A percentile compares a stretch with the other conserved stretches of the same genome.
phyloP scores from a whole-genome alignment of 169 alveolate genomes.

The Cyclospora cayetanensis region DNA sequence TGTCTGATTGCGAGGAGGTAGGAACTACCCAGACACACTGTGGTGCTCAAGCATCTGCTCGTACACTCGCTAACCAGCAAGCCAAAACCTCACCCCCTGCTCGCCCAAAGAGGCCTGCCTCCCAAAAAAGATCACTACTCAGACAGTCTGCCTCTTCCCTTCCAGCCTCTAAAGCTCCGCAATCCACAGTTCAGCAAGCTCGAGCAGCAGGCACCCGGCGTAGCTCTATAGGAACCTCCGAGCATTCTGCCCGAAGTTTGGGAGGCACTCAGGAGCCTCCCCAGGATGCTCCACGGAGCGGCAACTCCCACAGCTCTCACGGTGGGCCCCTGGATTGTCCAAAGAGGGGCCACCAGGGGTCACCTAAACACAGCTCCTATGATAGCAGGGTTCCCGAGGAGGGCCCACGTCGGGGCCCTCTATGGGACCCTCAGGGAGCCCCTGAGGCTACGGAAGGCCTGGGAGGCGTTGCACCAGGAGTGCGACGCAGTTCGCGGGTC shows the following conservation, averaged over 20 bases:
- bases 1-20: constrained; percentile 37
- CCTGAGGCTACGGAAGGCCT: background rate
- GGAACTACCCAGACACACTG: background rate
- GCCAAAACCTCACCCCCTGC: background rate
- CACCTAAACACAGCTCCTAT: too few species aligned
- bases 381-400: background rate
- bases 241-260: too few species aligned
- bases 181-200: background rate
- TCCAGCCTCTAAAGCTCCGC: background rate
- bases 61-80: background rate
- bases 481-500: constrained; percentile 27
- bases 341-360: background rate
- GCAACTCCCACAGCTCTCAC: background rate
- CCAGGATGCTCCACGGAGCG: background rate
- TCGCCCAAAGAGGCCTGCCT: too few species aligned
- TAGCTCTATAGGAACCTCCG: too few species aligned
- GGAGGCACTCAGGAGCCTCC: background rate
- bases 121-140: too few species aligned
- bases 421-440: background rate
- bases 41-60: background rate
- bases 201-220: background rate
- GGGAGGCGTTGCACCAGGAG: background rate
- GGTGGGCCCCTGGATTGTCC: background rate
- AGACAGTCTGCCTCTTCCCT: too few species aligned
- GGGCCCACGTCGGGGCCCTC: background rate